Evolutionary conservation across 768 basidiomycete genomes (phyloP).

Genomic region (Termitomyces sp.): DNA sequence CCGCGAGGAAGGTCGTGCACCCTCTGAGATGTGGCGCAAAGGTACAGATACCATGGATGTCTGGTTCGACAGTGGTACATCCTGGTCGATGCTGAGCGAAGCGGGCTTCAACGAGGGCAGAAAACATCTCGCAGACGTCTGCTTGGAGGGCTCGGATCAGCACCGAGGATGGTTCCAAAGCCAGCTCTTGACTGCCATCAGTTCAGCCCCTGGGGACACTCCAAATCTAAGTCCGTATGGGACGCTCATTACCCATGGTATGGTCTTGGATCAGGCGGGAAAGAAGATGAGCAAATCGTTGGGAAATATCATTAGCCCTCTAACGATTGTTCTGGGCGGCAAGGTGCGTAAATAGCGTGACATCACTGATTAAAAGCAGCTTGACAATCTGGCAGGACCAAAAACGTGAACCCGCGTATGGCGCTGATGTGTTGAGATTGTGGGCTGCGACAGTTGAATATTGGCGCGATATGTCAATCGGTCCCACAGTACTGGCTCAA

Average conservation of each 20-base stretch:
- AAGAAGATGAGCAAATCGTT: conserved; percentile 98
- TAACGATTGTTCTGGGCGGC: conserved; percentile 76
- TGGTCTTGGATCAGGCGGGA: conserved; percentile 88
- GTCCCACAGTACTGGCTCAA: conserved; percentile 72
- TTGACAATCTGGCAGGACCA: conserved; percentile 40
- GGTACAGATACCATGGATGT: conserved; percentile 98
- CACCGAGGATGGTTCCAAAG: conserved; percentile 99
- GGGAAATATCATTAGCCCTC: conserved; percentile 87
- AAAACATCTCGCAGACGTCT: conserved; percentile 70
- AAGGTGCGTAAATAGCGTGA: conserved; percentile 42
- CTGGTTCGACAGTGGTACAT: conserved; percentile 97
- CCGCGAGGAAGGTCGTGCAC: conserved; percentile 35
- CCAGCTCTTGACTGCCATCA: conserved; percentile 79
- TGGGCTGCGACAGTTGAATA: conserved; percentile 94
- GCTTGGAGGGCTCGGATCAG: conserved; percentile 94
- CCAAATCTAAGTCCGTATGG: conserved; percentile 56
- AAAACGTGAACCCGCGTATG: conserved; percentile 75
- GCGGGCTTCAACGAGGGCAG: conserved; percentile 29
- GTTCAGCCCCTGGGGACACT: conserved; percentile 32
- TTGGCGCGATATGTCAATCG: conserved; percentile 84
- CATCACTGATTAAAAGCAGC: not conserved
- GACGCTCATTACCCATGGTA: conserved; percentile 90
- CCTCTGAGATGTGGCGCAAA: conserved; percentile 58
- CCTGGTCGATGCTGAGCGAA: conserved; percentile 76
- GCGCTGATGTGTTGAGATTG: conserved; percentile 80